Conservation (phyloP, 164 flowering plant species). For the Magnolia officinalis region DNA sequence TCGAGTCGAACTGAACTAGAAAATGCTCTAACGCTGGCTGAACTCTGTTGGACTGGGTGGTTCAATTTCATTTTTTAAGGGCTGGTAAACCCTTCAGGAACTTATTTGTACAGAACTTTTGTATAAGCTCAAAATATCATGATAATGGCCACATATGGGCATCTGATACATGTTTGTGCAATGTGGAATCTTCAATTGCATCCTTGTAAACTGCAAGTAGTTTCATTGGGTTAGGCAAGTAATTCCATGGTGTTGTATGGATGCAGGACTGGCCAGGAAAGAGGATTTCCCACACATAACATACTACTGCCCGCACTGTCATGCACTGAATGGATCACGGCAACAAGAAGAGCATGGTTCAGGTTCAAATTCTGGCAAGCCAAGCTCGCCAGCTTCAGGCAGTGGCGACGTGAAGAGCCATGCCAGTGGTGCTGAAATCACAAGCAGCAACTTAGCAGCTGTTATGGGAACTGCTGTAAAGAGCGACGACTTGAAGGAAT, state of each 20-base stretch:
- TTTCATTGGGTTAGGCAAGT: not conserved
- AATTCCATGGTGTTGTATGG: not conserved
- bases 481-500: not conserved
- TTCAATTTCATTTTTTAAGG: no score
- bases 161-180: not conserved
- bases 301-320: conserved; percentile 85
- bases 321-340: conserved; percentile 61
- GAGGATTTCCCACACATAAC: conserved; percentile 80
- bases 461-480: not conserved
- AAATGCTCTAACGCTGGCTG: no score
- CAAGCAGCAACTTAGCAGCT: not conserved
- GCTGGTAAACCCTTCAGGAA: no score
- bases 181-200: not conserved
- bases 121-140: no score
- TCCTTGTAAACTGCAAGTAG: not conserved
- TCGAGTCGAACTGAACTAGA: no score
- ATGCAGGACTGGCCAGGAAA: conserved; percentile 81
- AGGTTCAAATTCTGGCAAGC: conserved; percentile 13
- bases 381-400: conserved; percentile 1
- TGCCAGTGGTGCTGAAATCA: not conserved
- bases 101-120: no score
- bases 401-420: not conserved
- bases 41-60: no score
- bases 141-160: no score
- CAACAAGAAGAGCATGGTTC: conserved; percentile 36